Conservation (phyloP, 2,329 filamentous ascomycete genomes). For the Fonsecaea monophora region DNA sequence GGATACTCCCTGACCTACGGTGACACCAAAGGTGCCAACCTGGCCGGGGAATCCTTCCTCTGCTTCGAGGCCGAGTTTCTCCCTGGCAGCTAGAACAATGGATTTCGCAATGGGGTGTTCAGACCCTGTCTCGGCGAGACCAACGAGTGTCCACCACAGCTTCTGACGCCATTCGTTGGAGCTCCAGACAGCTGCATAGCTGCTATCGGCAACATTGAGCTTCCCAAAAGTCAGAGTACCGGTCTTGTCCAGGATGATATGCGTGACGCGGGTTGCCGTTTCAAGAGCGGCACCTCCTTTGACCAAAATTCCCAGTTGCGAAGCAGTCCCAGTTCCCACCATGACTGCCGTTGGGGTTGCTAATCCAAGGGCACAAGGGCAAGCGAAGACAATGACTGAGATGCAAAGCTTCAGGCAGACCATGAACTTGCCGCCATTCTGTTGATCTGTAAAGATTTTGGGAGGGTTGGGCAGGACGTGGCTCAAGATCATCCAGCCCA, state of each 20-base stretch:
- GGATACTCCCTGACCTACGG: constrained; percentile 83
- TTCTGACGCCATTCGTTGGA: constrained; percentile 70
- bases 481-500: constrained; percentile 92
- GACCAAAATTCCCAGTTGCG: constrained; percentile 94
- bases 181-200: constrained; percentile 72
- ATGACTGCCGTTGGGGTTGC: constrained; percentile 97
- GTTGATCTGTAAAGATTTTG: constrained; percentile 79
- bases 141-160: constrained; percentile 95
- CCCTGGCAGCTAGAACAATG: constrained; percentile 76
- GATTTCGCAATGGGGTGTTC: constrained; percentile 96
- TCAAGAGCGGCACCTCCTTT: constrained; percentile 94
- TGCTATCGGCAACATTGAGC: constrained; percentile 84
- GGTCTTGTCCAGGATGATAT: constrained; percentile 94
- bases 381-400: constrained; percentile 97
- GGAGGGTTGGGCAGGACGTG: constrained; percentile 85
- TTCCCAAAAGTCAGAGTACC: constrained; percentile 93
- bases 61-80: constrained; percentile 72
- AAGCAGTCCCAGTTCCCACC: constrained; percentile 97
- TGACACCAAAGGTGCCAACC: constrained; percentile 81
- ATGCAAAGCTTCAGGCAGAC: constrained; percentile 97
- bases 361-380: constrained; percentile 93
- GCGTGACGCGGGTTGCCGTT: constrained; percentile 85
- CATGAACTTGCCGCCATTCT: constrained; percentile 90
- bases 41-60: constrained; percentile 82
- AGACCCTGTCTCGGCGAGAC: constrained; percentile 92